Conservation (phyloP, 306 rosid genomes). For the Glycyrrhiza uralensis region DNA sequence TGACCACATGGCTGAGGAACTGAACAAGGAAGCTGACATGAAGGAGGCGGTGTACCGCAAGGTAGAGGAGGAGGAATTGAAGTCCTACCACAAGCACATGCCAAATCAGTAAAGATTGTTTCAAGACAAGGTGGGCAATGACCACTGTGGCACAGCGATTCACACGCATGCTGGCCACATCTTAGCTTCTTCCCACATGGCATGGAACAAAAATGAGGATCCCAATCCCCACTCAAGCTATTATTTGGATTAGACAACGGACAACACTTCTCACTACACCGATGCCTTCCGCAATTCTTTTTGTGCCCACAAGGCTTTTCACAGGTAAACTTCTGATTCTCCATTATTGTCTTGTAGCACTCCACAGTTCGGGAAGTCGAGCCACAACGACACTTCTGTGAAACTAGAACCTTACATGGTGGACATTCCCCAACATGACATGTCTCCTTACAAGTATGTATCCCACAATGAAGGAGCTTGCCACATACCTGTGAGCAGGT, state of each 20-base stretch:
- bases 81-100: conserved; percentile 84
- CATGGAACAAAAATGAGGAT: conserved; percentile 84
- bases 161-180: conserved; percentile 91
- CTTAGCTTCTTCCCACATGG: conserved; percentile 79
- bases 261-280: conserved; percentile 86
- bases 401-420: conserved; percentile 63
- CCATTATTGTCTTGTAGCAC: conserved; percentile 57
- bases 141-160: conserved; percentile 85
- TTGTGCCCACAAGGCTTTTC: conserved; percentile 82
- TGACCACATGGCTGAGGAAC: conserved; percentile 92
- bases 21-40: conserved; percentile 83
- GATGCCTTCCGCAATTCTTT: conserved; percentile 93
- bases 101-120: conserved; percentile 81
- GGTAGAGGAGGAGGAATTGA: conserved; percentile 89
- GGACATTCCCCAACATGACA: conserved; percentile 86
- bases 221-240: conserved; percentile 54
- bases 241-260: conserved; percentile 55
- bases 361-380: conserved; percentile 71
- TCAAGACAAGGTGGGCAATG: conserved; percentile 94
- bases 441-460: conserved; percentile 58
- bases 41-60: conserved; percentile 80
- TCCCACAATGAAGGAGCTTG: conserved; percentile 56
- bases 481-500: conserved; percentile 70
- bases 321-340: conserved; percentile 57
- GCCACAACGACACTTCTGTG: conserved; percentile 80